Base-by-base conservation (phyloP, 2,329 filamentous ascomycete genomes). In the Hypoxylon sp. region DNA sequence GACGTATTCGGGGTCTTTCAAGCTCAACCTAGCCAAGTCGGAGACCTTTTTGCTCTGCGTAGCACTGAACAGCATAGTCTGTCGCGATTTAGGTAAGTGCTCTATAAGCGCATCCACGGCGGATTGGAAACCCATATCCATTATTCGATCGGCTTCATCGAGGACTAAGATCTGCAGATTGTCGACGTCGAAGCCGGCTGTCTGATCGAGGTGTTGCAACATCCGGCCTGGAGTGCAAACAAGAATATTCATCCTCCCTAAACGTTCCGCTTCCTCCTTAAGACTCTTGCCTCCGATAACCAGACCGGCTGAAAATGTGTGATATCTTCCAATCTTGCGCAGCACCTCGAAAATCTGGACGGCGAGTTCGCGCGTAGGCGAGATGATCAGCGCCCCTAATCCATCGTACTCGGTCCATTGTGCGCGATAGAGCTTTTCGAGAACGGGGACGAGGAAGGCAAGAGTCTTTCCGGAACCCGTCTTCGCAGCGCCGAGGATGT, bases 271-370 rank as follows among this genome's bases (percentile, higher is more conserved):
- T 81, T 99, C 89, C 75, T 98, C 94, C 77, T 92, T 91, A 75
- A 98, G 78, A 78, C 88, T 94, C 85, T 97, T 97, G 44, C 96
- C 96, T 44, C 96, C 96, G 74, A 98, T 98, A 9, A 99, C 89
- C 74, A 98, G 81, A 0, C 96, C 96, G 0, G 96, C 96, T 0
- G 95, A 97, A 79, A 98, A 98, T 67, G 89, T 86, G 80, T 99
- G 95, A 64, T 95, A 90, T 63, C 93, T 88, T 48, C 96, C 96
- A 64, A 99, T 89, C 80, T 97, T 97, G 68, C 93, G 87, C 74
- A 99, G 82, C 0, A 98, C 95, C 64, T 98, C 92, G 77, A 98
- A 99, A 68, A 97, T 99, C 80, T 99, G 96, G 42, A 97, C 96
- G 0, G 96, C 95, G 61, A 99, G 85, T 82, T 99, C 96, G 77